Evolutionary conservation across 2,329 filamentous ascomycete species (phyloP), one percentile per base, ranked within the genome.

Genomic region (Fusarium poae): DNA sequence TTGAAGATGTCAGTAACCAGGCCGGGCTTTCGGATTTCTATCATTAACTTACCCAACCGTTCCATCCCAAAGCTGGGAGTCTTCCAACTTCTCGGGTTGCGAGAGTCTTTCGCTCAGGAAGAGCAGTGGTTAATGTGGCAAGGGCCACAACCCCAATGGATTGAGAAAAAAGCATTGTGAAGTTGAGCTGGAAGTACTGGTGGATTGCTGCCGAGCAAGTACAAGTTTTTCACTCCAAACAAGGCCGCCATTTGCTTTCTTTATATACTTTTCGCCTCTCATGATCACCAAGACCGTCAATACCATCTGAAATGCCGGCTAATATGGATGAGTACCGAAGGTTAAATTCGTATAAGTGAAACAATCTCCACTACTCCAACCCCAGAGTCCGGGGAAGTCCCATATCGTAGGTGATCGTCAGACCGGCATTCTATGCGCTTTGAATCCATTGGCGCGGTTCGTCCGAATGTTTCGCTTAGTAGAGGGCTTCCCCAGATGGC

Each of bases 31-130:
- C 6, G 3, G 6, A 13, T 13, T 18, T 4, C 6, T 7, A 34
- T 7, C 16, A n/a, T 4, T 5, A n/a, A 27, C 35, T 37, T 29
- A 62, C 59, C 59, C 60, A 63, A 16, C 60, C 60, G n/a, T 63
- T 63, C 60, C 60, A 63, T 13, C 60, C 60, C 21, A 63, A 25
- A 63, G 60, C 58, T 44, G 60, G 60, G 45, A 62, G 60, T n/a
- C 37, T 62, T 15, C 58, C 58, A 27, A 57, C 35, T 37, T 63
- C 60, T 29, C 60, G 60, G 16, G 25, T 43, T 40, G 44, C 30
- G 8, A 57, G 49, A 57, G 60, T 53, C 7, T 43, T 63, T 39
- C 48, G 29, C n/a, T 52, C 40, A 10, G 60, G 60, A 10, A 43
- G 29, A 20, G 60, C 60, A 6, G 58, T 43, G 13, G 43, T 20